Conservation (phyloP, 495 filamentous ascomycete genomes). For the Xylaria castorea region DNA sequence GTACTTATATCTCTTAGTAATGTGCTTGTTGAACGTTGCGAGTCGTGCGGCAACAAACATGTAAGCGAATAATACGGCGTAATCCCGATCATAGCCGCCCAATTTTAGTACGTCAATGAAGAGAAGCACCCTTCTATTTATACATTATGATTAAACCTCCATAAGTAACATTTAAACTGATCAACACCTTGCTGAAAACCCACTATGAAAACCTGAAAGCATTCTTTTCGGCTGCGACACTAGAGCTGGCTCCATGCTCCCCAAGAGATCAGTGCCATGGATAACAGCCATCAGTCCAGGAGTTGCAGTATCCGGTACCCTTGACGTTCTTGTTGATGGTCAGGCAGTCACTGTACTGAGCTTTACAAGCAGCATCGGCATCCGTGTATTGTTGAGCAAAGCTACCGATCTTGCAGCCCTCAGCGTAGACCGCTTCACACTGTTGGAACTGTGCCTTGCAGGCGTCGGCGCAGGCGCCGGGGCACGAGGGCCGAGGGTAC, state of each 20-base stretch:
- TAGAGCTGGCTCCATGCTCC: neutral
- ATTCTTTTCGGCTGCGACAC: neutral
- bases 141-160: constrained; percentile 17
- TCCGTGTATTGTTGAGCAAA: constrained; percentile 37
- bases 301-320: constrained; percentile 27
- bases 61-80: neutral
- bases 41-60: neutral
- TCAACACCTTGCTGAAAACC: neutral
- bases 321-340: constrained; percentile 37
- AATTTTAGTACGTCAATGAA: neutral
- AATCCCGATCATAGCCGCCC: neutral
- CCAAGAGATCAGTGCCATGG: neutral
- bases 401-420: constrained; percentile 45
- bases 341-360: constrained; percentile 52
- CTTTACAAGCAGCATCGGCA: constrained; percentile 47
- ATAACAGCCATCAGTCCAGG: constrained; percentile 13
- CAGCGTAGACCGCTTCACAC: constrained; percentile 52
- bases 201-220: neutral
- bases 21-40: neutral
- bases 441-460: constrained; percentile 57
- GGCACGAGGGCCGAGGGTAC: constrained; percentile 40
- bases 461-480: constrained; percentile 52
- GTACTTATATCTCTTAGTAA: neutral
- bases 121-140: neutral
- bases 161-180: neutral